Evolutionary conservation across 2,329 filamentous ascomycete species (phyloP), one percentile per base, ranked within the genome.

Genomic region (Knufia fluminis): DNA sequence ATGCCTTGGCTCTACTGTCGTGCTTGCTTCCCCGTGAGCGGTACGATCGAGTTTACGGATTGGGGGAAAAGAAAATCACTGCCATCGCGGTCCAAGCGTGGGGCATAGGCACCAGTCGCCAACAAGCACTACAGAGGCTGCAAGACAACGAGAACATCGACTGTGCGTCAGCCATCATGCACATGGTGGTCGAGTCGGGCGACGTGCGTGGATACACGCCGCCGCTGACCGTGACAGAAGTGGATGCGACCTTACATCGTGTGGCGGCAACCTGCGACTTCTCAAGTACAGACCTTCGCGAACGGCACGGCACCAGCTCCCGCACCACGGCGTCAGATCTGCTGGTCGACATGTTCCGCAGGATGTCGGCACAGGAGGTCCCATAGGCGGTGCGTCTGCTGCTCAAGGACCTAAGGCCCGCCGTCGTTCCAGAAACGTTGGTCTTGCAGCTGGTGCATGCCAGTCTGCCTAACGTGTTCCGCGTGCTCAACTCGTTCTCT

Each of bases 381-480:
- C 95, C 94, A 67, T 95, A 89, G 90, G 73, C 95, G 10, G 86
- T 86, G 0, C 77, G 90, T 2, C 70, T 96, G 22, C 72, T 95
- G 4, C 70, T 94, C 23, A 92, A 94, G 61, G 77, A 82, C 54
- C 85, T 83, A 52, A 72, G 76, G 17, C 41, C 41, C 8, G 41
- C 41, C 23, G 24, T 31, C 22, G 17, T 44, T 17, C 41, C 41
- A 4, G 14, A 44, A 19, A 31, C 22, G 22, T 16, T 19, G 17
- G 22, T 44, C 8, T n/a, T 44, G 22, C 8, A 44, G 41, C 41
- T 44, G 8, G 23, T 31, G 12, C 41, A 44, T n/a, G 83, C 84
- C 0, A 71, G 89, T 0, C 63, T 75, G 1, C 61, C 94, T 1
- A 78, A 88, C 4, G 66, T 70, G 6, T 55, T 64, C 1, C 63